phyloP scores from a whole-genome alignment of 768 basidiomycete species.

The Pulveroboletus sp. region DNA sequence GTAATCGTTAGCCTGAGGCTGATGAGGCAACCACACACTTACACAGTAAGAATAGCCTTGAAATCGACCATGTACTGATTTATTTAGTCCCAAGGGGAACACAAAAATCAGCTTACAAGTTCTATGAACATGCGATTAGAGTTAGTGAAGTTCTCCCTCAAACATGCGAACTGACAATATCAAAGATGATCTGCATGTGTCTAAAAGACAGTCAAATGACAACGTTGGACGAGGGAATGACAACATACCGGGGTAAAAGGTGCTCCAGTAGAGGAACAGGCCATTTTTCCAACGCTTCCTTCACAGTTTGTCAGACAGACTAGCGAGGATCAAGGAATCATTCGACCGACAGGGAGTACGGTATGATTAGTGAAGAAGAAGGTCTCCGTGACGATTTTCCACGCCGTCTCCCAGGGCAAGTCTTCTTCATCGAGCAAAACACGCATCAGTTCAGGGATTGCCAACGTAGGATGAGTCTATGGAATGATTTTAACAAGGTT shows the following conservation, averaged over 20 bases:
- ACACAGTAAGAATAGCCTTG: conserved; percentile 63
- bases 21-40: conserved; percentile 10
- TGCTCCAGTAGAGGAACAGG: conserved; percentile 80
- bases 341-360: conserved; percentile 68
- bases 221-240: conserved; percentile 1
- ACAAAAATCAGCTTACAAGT: conserved; percentile 23
- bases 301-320: conserved; percentile 1
- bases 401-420: conserved; percentile 74
- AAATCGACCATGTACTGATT: neutral
- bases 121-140: conserved; percentile 29
- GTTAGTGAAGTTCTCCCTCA: conserved; percentile 10
- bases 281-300: conserved; percentile 93
- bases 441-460: conserved; percentile 93
- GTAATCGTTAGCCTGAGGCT: neutral
- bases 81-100: neutral
- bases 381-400: conserved; percentile 83
- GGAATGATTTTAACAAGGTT: neutral
- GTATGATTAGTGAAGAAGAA: conserved; percentile 98
- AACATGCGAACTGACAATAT: conserved; percentile 56
- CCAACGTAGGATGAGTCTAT: conserved; percentile 93
- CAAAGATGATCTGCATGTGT: conserved; percentile 90
- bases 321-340: neutral
- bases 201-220: conserved; percentile 27
- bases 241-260: conserved; percentile 67
- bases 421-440: conserved; percentile 92